Base-by-base conservation (phyloP, 129 eudicot genomes). In the Flaveria brownii region DNA sequence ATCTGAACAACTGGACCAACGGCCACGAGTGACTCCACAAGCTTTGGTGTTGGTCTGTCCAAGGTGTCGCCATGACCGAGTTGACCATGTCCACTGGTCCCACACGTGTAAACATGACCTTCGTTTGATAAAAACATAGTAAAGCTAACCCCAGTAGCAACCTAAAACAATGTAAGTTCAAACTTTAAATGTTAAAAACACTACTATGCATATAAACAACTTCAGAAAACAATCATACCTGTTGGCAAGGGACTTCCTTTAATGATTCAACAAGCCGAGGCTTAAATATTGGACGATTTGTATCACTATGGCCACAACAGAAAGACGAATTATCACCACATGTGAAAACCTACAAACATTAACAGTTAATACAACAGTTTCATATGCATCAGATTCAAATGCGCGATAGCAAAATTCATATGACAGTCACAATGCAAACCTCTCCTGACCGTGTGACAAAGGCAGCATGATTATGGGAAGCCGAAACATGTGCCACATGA, bases 261-360 rank as follows among this genome's bases (percentile, higher is more conserved):
- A 94, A 68, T 26, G 96, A 82, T 80, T 94, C 97, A 61, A 94
- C 97, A 74, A 85, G 83, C 78, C 89, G 80, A 55, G 98, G 98
- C 80, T 85, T 86, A 80, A 88, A 88, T 68, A 93, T 93, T 25
- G 96, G 88, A 52, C 96, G 93, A 47, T 71, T 76, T 17, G 93
- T 91, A 79, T 91, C 98, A 28, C 85, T 68, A 74, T 94, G 97
- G 20, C 98, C 98, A 82, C 98, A 91, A 73, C 93, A 94, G 62
- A 85, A 89, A 4, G 98, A 91, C 57, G 98, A 88, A 83, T 94
- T 94, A 71, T 91, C 98, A 66, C 98, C 98, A 76, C 97, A 94
- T 9, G 98, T 91, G 81, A 88, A 94, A 60, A 94, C 97, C 98
- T 94, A 82, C 55, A n/a, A 69, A 66, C n/a, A 77, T 62, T 6